Evolutionary conservation across 1,284 basidiomycete species (phyloP), one percentile per base, ranked within the genome.

Genomic region (Marasmius fiardii): DNA sequence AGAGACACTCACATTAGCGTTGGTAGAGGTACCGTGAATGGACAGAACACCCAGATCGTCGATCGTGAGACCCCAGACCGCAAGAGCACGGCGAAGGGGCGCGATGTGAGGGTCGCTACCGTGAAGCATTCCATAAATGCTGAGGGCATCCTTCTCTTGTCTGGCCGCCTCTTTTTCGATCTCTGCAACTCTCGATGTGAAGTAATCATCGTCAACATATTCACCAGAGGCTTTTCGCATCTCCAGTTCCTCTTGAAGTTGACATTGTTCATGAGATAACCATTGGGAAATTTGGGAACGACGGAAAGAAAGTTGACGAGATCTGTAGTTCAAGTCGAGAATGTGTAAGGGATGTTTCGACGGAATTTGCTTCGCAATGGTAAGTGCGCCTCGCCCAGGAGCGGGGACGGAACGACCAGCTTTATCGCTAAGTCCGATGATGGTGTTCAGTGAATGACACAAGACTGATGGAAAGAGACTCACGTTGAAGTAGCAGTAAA

Each of bases 401-500:
- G 93, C 93, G 52, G 95, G 95, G 56, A 98, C 85, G 2, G 94
- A 97, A 54, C 95, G 91, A 41, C 95, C 95, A 60, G 94, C 93
- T 75, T 97, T 97, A 76, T 96, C 93, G 64, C 89, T 92, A 55
- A 10, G 66, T 56, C n/a, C 41, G 53, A 47, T 44, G 59, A 1
- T 49, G 14, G 4, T 45, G 52, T 37, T 35, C 21, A 50, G 16
- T 35, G 51, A 37, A 28, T 3, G 34, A 28, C 10, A 43, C 35
- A 24, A 55, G 28, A 4, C 5, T 10, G 5, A 31, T 2, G 18
- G 43, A 55, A 59, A 50, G 16, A 11, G 51, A 77, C 89, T 71
- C 69, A 91, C 85, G 92, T 97, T 50, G 97, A 97, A 14, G 97
- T 99, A 14, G 95, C 95, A 3, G 95, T 97, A 80, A 95, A 98